Evolutionary conservation across 1,139 yeast genomes (phyloP).

Genomic region (Geotrichum europaeum): DNA sequence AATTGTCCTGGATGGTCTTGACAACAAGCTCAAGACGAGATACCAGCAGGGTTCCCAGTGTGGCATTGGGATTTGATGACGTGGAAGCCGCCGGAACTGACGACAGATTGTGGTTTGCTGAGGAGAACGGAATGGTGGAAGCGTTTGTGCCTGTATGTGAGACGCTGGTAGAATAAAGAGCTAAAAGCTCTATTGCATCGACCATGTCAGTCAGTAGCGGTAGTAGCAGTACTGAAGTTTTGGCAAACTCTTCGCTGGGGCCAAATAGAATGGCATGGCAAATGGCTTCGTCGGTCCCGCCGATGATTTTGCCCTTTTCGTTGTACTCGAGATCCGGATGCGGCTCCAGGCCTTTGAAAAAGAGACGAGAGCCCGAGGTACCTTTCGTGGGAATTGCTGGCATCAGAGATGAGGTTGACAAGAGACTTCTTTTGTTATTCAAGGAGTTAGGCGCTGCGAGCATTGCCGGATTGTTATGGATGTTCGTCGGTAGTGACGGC

Average conservation of each 20-base stretch:
- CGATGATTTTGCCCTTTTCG: slow-evolving; percentile 40
- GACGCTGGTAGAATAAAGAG: slow-evolving; percentile 38
- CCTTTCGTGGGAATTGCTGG: slow-evolving; percentile 13
- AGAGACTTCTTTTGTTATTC: slow-evolving; percentile 16
- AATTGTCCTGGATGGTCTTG: slow-evolving; percentile 42
- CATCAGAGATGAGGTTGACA: slow-evolving; percentile 16
- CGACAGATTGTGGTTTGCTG: slow-evolving; percentile 14
- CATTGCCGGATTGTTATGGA: slow-evolving; percentile 8
- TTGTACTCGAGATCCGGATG: slow-evolving; percentile 69
- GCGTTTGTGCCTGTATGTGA: slow-evolving; percentile 15
- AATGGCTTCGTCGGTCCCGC: slow-evolving; percentile 61
- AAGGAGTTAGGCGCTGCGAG: slow-evolving; percentile 3
- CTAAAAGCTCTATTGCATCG: slow-evolving; percentile 45
- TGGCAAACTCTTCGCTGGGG: slow-evolving; percentile 37
- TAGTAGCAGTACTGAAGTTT: slow-evolving; percentile 48
- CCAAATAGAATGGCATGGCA: slow-evolving; percentile 67
- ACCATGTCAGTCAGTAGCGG: slow-evolving; percentile 64
- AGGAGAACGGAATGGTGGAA: slow-evolving; percentile 16
- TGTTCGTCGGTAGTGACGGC: slow-evolving; percentile 10
- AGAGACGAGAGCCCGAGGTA: slow-evolving; percentile 14
- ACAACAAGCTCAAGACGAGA: slow-evolving; percentile 35
- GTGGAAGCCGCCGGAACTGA: slow-evolving; percentile 8
- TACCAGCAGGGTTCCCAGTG: slow-evolving; percentile 20
- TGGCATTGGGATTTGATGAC: slow-evolving; percentile 2
- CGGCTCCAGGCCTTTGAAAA: slow-evolving; percentile 35